These are phyloP conservation scores for Conticribra guillardii DNA, from an alignment of 108 stramenopile genomes.

Conservation along the genomic window DNA sequence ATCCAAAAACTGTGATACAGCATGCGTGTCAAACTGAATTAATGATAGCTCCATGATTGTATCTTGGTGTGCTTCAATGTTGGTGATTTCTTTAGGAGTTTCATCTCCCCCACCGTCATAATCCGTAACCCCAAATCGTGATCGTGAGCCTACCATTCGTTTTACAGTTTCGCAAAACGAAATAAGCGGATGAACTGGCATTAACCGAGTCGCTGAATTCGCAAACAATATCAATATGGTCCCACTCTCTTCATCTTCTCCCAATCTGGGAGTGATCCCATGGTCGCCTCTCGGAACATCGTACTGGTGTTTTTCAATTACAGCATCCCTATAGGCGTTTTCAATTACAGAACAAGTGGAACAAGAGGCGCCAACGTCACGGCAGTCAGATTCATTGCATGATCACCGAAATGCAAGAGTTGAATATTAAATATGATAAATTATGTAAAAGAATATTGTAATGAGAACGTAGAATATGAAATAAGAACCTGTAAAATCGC, in stretches of 20 bases:
- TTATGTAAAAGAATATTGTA: too few relatives aligned
- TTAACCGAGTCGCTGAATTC: conserved; percentile 14
- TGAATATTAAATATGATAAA: too few relatives aligned
- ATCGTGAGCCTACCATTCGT: conserved; percentile 30
- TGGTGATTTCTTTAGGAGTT: not conserved
- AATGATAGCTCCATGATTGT: conserved; percentile 42
- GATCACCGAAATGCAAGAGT: too few relatives aligned
- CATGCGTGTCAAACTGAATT: not conserved
- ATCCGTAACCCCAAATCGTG: conserved; percentile 20
- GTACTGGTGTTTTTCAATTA: conserved; percentile 8
- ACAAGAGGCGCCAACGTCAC: too few relatives aligned
- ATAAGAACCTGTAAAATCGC: too few relatives aligned
- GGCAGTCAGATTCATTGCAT: too few relatives aligned
- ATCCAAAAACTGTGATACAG: not conserved
- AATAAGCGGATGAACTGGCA: conserved; percentile 35
- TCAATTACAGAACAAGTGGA: too few relatives aligned
- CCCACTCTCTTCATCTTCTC: conserved; percentile 2
- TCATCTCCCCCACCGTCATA: not conserved
- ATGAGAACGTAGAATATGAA: too few relatives aligned
- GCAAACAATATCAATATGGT: conserved; percentile 30
- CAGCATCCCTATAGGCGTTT: not conserved
- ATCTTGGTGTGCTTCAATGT: not conserved
- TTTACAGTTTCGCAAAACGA: conserved; percentile 45
- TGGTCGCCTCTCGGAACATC: not conserved
- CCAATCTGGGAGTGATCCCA: conserved; percentile 8